Evolutionary conservation across 2,329 filamentous ascomycete genomes (phyloP).

Genomic region (Pyricularia pennisetigena): DNA sequence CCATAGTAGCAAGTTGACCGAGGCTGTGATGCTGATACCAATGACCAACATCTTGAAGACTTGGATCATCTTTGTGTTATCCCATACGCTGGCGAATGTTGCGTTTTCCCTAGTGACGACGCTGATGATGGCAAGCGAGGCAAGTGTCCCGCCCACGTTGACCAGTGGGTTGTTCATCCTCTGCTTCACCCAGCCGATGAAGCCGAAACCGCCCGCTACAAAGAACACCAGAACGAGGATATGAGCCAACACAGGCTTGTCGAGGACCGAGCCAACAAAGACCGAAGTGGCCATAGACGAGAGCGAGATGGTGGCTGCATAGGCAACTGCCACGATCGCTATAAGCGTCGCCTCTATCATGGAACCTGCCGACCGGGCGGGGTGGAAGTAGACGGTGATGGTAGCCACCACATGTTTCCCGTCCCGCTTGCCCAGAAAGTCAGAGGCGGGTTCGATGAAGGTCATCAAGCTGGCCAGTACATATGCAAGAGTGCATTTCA

Average conservation of each 20-base stretch:
- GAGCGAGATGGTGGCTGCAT: slow-evolving; percentile 65
- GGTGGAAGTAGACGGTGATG: slow-evolving; percentile 91
- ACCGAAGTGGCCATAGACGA: slow-evolving; percentile 84
- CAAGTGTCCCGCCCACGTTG: slow-evolving; percentile 75
- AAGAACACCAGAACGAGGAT: slow-evolving; percentile 72
- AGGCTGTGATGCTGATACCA: slow-evolving; percentile 61
- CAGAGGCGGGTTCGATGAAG: slow-evolving; percentile 64
- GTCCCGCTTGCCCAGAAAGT: slow-evolving; percentile 71
- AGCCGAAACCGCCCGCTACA: slow-evolving; percentile 75
- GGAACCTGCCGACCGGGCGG: slow-evolving; percentile 73
- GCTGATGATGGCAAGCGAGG: slow-evolving; percentile 81
- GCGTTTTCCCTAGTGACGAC: slow-evolving; percentile 86
- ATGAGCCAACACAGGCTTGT: slow-evolving; percentile 64
- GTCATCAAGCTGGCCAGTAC: slow-evolving; percentile 78
- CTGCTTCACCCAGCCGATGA: slow-evolving; percentile 83
- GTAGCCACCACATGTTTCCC: slow-evolving; percentile 93
- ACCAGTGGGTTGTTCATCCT: slow-evolving; percentile 68
- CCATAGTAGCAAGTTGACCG: slow-evolving; percentile 69
- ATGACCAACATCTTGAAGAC: slow-evolving; percentile 77
- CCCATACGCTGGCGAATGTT: slow-evolving; percentile 73
- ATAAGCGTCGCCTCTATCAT: slow-evolving; percentile 81
- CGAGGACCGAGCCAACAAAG: slow-evolving; percentile 58
- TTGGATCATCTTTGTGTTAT: slow-evolving; percentile 70
- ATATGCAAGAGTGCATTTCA: slow-evolving; percentile 90
- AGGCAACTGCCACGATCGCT: slow-evolving; percentile 68